phyloP scores from a whole-genome alignment of 495 filamentous ascomycete genomes.

The Talaromyces thailandensis region DNA sequence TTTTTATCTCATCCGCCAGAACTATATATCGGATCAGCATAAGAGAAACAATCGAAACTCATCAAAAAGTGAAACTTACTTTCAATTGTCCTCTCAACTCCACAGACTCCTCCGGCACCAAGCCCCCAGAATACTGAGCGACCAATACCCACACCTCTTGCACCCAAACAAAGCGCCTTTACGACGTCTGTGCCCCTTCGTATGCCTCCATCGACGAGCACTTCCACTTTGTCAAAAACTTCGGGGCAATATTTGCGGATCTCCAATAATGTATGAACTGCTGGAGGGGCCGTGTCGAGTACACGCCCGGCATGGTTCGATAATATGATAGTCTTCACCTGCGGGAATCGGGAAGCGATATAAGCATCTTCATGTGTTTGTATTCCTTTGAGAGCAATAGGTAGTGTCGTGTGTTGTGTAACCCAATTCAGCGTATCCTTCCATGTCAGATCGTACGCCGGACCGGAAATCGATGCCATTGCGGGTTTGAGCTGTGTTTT shows the following conservation, averaged over 20 bases:
- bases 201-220: conserved; percentile 86
- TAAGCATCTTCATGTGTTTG: conserved; percentile 93
- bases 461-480: conserved; percentile 23
- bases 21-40: conserved; percentile 41
- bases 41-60: not conserved
- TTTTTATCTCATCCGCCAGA: conserved; percentile 73
- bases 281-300: conserved; percentile 80
- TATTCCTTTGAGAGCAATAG: conserved; percentile 84
- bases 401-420: conserved; percentile 62
- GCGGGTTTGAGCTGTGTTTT: conserved; percentile 26
- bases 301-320: conserved; percentile 88
- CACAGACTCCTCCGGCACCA: conserved; percentile 71
- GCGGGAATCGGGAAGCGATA: conserved; percentile 62
- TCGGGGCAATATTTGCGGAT: conserved; percentile 86
- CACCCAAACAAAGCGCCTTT: conserved; percentile 82
- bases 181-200: conserved; percentile 83
- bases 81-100: conserved; percentile 78
- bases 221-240: conserved; percentile 71
- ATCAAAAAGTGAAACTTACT: conserved; percentile 45
- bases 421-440: conserved; percentile 71
- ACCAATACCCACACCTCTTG: conserved; percentile 78
- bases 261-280: conserved; percentile 79
- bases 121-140: conserved; percentile 73
- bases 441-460: conserved; percentile 58
- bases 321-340: conserved; percentile 70